Evolutionary conservation across 805 yeast species (phyloP).

Genomic region (Allodekkera sacchari): DNA sequence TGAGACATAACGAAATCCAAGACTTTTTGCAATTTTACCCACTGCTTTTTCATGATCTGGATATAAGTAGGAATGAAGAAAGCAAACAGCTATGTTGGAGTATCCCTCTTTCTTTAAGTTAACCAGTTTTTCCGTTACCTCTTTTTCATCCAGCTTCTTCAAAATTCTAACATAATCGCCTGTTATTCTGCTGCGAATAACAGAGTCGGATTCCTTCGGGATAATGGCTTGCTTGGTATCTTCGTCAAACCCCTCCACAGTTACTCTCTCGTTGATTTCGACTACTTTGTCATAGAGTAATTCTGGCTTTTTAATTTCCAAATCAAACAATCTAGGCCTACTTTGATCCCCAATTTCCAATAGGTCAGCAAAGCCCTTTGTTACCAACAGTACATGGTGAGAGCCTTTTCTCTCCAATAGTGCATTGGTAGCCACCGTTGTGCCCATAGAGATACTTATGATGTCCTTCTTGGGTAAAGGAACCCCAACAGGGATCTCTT

Average conservation of each 20-base stretch:
- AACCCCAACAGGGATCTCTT: slow-evolving; percentile 41
- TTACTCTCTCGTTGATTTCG: slow-evolving; percentile 81
- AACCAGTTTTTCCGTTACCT: slow-evolving; percentile 12
- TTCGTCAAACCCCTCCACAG: slow-evolving; percentile 63
- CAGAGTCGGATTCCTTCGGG: too few relatives aligned
- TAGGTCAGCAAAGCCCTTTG: slow-evolving; percentile 75
- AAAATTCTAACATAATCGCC: slow-evolving; percentile 29
- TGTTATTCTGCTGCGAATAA: too few relatives aligned
- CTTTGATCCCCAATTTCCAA: slow-evolving; percentile 78
- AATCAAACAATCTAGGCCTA: slow-evolving; percentile 74
- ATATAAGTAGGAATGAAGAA: slow-evolving; percentile 28
- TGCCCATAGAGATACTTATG: slow-evolving; percentile 70
- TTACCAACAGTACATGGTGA: slow-evolving; percentile 65
- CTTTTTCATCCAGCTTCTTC: slow-evolving; percentile 17
- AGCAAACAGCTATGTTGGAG: slow-evolving; percentile 27
- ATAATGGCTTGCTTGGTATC: slow-evolving; percentile 46
- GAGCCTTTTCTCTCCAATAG: slow-evolving; percentile 82
- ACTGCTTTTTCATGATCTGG: slow-evolving; percentile 29
- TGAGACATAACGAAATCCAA: slow-evolving; percentile 33
- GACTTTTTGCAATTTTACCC: slow-evolving; percentile 23
- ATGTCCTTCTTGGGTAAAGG: slow-evolving; percentile 50
- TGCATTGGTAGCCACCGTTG: slow-evolving; percentile 88
- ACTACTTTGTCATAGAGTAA: slow-evolving; percentile 61
- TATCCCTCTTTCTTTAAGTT: slow-evolving; percentile 18
- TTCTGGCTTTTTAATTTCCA: slow-evolving; percentile 57